These are phyloP conservation scores for Pseudocercospora fijiensis DNA, from an alignment of 2,329 filamentous ascomycete species.

Conservation along the genomic window DNA sequence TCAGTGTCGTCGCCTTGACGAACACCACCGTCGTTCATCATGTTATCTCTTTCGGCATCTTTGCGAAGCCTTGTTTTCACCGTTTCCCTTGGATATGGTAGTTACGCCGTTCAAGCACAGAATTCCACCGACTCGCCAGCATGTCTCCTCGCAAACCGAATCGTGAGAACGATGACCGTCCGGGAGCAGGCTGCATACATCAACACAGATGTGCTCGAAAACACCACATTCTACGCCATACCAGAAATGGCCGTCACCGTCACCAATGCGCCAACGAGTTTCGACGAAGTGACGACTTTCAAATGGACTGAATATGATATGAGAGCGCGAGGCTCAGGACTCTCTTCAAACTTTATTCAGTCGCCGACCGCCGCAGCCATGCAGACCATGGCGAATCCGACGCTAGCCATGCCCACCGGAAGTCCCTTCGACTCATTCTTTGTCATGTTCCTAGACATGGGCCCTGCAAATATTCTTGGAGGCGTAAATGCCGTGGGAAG, in stretches of 20 bases:
- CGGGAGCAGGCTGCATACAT: slow-evolving; percentile 34
- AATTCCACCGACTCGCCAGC: slow-evolving; percentile 10
- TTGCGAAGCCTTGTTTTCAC: slow-evolving; percentile 16
- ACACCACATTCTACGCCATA: slow-evolving; percentile 35
- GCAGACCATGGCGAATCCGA: not conserved
- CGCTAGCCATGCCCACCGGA: slow-evolving; percentile 1
- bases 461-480: not conserved
- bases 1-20: not conserved
- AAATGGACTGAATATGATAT: slow-evolving; percentile 27
- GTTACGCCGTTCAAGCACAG: not conserved
- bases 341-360: not conserved
- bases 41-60: slow-evolving; percentile 13
- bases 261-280: slow-evolving; percentile 34
- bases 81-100: slow-evolving; percentile 14
- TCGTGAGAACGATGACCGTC: slow-evolving; percentile 20
- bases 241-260: slow-evolving; percentile 31
- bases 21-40: slow-evolving; percentile 6
- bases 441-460: slow-evolving; percentile 6
- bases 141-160: slow-evolving; percentile 17
- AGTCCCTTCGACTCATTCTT: slow-evolving; percentile 6
- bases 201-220: slow-evolving; percentile 30
- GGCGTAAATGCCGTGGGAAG: slow-evolving; percentile 10
- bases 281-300: slow-evolving; percentile 33
- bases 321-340: not conserved
- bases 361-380: not conserved